phyloP scores from a whole-genome alignment of 2,329 filamentous ascomycete species.

The Nakataea oryzae region DNA sequence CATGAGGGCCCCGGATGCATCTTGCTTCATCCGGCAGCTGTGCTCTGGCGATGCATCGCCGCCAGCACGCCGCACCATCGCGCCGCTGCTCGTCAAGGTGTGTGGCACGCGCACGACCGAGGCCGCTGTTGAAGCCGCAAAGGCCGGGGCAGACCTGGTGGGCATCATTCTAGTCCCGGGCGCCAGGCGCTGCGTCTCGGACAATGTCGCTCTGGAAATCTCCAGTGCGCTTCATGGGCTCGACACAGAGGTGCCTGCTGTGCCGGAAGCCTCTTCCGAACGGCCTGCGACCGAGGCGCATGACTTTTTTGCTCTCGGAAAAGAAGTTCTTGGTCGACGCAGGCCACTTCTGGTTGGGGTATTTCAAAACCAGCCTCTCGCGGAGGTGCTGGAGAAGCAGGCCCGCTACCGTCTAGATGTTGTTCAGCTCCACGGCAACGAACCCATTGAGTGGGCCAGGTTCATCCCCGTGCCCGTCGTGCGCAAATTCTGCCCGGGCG shows the following conservation, averaged over 20 bases:
- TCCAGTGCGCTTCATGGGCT: slow-evolving; percentile 59
- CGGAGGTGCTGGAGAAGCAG: slow-evolving; percentile 71
- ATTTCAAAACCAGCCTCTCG: slow-evolving; percentile 82
- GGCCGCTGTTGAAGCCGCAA: slow-evolving; percentile 68
- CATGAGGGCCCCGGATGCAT: slow-evolving; percentile 81
- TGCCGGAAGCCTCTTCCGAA: slow-evolving; percentile 8
- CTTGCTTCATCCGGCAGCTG: slow-evolving; percentile 72
- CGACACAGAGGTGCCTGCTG: slow-evolving; percentile 23
- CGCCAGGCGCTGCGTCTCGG: slow-evolving; percentile 67
- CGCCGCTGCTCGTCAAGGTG: slow-evolving; percentile 72
- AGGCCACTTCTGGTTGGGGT: slow-evolving; percentile 79
- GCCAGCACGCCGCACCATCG: slow-evolving; percentile 10
- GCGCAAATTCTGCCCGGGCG: slow-evolving; percentile 68
- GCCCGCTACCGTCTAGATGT: slow-evolving; percentile 69
- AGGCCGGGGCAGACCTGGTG: slow-evolving; percentile 82
- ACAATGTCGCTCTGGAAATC: slow-evolving; percentile 71
- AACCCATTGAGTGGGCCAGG: slow-evolving; percentile 84
- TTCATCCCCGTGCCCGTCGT: slow-evolving; percentile 90
- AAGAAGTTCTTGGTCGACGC: slow-evolving; percentile 25
- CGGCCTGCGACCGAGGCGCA: slow-evolving; percentile 17
- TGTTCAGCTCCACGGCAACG: slow-evolving; percentile 85
- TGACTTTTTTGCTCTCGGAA: slow-evolving; percentile 53
- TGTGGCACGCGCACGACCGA: slow-evolving; percentile 82
- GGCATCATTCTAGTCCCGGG: slow-evolving; percentile 86
- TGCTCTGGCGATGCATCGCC: slow-evolving; percentile 47